A percentile compares a stretch with the other conserved stretches of the same genome.
phyloP scores from a whole-genome alignment of 345 rosid genomes.

The Balakata baccata region DNA sequence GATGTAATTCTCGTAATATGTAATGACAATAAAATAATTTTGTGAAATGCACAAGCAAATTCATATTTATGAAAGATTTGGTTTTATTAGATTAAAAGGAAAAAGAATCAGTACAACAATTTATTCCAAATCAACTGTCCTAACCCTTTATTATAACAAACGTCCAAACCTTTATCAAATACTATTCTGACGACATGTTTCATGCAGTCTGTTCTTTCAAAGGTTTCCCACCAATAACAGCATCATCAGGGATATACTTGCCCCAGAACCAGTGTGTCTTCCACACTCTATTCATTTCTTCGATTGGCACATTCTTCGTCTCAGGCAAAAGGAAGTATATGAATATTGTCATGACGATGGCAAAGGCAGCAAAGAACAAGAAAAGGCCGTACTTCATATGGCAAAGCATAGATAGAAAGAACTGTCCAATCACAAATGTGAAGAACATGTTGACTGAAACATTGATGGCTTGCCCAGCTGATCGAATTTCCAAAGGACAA shows the following conservation, averaged over 20 bases:
- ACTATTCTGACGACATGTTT: background rate
- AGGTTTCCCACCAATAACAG: constrained; percentile 10
- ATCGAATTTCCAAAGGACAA: constrained; percentile 42
- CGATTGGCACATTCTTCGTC: constrained; percentile 46
- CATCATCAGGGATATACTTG: constrained; percentile 36
- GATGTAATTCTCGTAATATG: no score
- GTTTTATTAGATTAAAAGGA: no score
- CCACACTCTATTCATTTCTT: constrained; percentile 49
- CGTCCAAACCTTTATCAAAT: no score
- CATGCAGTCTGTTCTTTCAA: background rate
- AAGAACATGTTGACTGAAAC: constrained; percentile 54
- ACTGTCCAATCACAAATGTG: constrained; percentile 51
- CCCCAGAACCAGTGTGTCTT: constrained; percentile 55
- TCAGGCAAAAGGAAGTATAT: constrained; percentile 43
- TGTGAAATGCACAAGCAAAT: no score
- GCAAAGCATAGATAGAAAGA: constrained; percentile 55
- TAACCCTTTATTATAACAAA: no score
- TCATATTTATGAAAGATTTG: no score
- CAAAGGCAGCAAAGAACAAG: constrained; percentile 47
- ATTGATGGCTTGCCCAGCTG: constrained; percentile 49
- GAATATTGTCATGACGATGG: constrained; percentile 40
- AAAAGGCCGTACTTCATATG: constrained; percentile 50
- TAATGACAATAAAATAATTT: no score
- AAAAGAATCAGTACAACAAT: no score
- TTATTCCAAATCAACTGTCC: no score